These are phyloP conservation scores for Picea sitchensis DNA, from an alignment of 75 land plant genomes.

Conservation along the genomic window DNA sequence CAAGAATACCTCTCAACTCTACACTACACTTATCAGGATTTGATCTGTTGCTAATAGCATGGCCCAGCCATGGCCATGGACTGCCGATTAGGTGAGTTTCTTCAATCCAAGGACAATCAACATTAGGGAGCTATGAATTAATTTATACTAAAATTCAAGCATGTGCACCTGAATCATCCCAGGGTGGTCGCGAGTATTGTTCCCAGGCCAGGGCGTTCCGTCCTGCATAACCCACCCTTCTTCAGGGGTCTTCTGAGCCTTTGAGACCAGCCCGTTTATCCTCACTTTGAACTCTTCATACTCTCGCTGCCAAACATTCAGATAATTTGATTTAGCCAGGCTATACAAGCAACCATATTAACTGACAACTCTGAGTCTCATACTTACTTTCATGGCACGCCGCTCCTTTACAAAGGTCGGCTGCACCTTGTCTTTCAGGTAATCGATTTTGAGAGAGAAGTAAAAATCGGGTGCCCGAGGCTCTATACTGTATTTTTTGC, in stretches of 20 bases:
- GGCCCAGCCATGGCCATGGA: too few species aligned
- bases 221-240: slow-evolving; percentile 93
- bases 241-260: slow-evolving; percentile 82
- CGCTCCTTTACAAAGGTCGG: slow-evolving; percentile 62
- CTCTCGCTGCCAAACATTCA: slow-evolving; percentile 48
- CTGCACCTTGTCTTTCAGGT: slow-evolving; percentile 69
- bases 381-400: slow-evolving; percentile 33
- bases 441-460: slow-evolving; percentile 56
- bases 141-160: too few species aligned
- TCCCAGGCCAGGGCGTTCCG: slow-evolving; percentile 92
- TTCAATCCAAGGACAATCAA: too few species aligned
- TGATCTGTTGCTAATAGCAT: too few species aligned
- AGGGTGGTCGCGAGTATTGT: slow-evolving; percentile 78
- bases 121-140: too few species aligned
- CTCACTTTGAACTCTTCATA: slow-evolving; percentile 87
- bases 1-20: too few species aligned
- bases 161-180: slow-evolving; percentile 80
- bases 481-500: slow-evolving; percentile 58
- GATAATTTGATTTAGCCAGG: too few species aligned
- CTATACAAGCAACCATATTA: too few species aligned
- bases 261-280: slow-evolving; percentile 83
- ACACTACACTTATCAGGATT: too few species aligned
- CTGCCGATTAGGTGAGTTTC: too few species aligned
- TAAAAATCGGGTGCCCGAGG: slow-evolving; percentile 67
- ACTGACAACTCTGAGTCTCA: too few species aligned